phyloP scores from a whole-genome alignment of 495 filamentous ascomycete genomes.

The Neurospora tetrasperma region DNA sequence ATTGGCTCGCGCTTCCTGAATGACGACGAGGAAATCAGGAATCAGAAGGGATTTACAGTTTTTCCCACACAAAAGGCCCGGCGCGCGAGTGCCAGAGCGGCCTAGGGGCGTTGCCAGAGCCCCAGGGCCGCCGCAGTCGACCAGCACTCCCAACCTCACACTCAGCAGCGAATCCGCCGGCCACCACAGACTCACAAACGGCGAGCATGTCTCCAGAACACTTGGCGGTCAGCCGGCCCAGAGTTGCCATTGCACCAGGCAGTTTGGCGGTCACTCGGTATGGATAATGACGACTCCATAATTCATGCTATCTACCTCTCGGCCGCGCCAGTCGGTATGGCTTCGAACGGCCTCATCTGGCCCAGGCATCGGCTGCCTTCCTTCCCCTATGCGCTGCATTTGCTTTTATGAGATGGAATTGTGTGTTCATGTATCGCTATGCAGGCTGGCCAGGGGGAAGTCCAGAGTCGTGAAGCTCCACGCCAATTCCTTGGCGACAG shows the following conservation, averaged over 20 bases:
- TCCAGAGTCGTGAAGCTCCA: neutral
- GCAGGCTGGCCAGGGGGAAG: neutral
- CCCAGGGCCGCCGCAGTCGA: neutral
- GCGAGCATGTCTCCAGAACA: neutral
- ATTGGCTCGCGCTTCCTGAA: neutral
- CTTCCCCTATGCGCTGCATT: neutral
- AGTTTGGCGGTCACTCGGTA: neutral
- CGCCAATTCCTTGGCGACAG: neutral
- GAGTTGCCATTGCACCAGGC: neutral
- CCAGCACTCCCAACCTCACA: neutral
- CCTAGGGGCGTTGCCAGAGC: neutral
- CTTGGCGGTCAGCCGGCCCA: neutral
- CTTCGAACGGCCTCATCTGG: neutral
- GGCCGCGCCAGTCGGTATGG: neutral
- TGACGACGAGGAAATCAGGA: slow-evolving; percentile 3
- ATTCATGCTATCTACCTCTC: neutral
- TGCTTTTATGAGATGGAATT: neutral
- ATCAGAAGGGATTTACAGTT: neutral
- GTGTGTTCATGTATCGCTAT: neutral
- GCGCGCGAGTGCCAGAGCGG: neutral
- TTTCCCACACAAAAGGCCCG: neutral
- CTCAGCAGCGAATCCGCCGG: neutral
- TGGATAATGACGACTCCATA: slow-evolving; percentile 1
- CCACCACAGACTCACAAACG: neutral
- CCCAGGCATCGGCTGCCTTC: neutral